Evolutionary conservation across 164 flowering plant species (phyloP).

Genomic region (Hamamelis virginiana): DNA sequence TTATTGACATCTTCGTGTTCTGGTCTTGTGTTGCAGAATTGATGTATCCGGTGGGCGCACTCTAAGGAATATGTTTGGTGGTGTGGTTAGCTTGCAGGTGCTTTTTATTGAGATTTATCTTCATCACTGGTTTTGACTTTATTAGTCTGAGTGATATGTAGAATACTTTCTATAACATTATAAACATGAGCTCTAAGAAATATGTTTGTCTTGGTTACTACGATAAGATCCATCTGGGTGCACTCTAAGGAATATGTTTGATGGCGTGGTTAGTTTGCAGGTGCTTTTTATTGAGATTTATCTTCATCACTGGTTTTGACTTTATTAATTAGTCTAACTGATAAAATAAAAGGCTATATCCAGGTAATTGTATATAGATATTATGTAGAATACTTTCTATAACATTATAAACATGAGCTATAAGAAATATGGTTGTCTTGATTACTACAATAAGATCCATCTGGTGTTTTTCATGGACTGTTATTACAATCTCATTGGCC

Average conservation of each 20-base stretch:
- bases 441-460: no score
- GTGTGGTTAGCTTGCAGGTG: constrained; percentile 84
- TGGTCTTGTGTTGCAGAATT: constrained; percentile 31
- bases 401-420: no score
- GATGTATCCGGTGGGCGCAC: constrained; percentile 78
- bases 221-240: constrained; percentile 35
- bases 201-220: no score
- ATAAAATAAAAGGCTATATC: background rate
- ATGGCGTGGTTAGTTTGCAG: constrained; percentile 77
- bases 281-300: constrained; percentile 25
- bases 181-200: no score
- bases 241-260: constrained; percentile 55
- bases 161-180: no score
- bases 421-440: no score
- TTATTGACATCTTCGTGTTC: background rate
- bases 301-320: no score
- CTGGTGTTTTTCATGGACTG: no score
- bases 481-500: no score
- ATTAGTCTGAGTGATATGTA: background rate
- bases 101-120: background rate
- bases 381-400: no score
- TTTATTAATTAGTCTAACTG: background rate
- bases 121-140: no score
- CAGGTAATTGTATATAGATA: no score
- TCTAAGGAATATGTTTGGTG: constrained; percentile 55